Evolutionary conservation across 768 basidiomycete species (phyloP).

Genomic region (Podaxis sp.): DNA sequence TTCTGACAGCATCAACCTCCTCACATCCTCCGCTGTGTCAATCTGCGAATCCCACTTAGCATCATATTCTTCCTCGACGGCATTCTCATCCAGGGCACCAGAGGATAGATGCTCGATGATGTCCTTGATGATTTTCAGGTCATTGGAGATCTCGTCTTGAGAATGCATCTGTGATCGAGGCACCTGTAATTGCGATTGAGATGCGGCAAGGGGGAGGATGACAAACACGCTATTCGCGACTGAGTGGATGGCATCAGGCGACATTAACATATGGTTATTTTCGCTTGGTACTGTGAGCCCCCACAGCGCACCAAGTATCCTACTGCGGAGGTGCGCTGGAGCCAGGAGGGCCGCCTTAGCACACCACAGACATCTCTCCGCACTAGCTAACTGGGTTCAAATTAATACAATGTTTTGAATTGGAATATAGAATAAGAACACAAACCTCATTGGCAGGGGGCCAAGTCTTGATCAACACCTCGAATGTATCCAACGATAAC

Average conservation of each 20-base stretch:
- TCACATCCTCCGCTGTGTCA: constrained; percentile 23
- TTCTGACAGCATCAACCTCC: constrained; percentile 37
- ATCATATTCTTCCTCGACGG: constrained; percentile 50
- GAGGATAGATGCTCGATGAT: constrained; percentile 38
- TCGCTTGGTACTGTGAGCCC: constrained; percentile 40
- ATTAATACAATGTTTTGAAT: not conserved
- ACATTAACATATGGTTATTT: constrained; percentile 34
- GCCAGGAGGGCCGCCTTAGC: constrained; percentile 50
- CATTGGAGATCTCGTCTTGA: constrained; percentile 20
- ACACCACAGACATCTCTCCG: constrained; percentile 70
- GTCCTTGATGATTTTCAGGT: constrained; percentile 33
- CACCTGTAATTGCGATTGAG: not conserved
- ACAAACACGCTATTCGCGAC: constrained; percentile 49
- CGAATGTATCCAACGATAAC: constrained; percentile 58
- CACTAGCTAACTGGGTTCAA: constrained; percentile 30
- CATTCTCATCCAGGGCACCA: constrained; percentile 40
- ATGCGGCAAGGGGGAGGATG: constrained; percentile 37
- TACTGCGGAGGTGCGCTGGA: constrained; percentile 37
- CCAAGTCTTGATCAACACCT: constrained; percentile 56
- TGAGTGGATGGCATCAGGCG: constrained; percentile 44
- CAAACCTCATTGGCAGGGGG: constrained; percentile 48
- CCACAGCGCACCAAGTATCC: constrained; percentile 44
- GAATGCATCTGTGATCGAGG: not conserved
- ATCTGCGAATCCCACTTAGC: constrained; percentile 32
- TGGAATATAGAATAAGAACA: not conserved